Evolutionary conservation across 2,329 filamentous ascomycete species (phyloP), one percentile per base, ranked within the genome.

Genomic region (Phyllosticta paracitricarpa): DNA sequence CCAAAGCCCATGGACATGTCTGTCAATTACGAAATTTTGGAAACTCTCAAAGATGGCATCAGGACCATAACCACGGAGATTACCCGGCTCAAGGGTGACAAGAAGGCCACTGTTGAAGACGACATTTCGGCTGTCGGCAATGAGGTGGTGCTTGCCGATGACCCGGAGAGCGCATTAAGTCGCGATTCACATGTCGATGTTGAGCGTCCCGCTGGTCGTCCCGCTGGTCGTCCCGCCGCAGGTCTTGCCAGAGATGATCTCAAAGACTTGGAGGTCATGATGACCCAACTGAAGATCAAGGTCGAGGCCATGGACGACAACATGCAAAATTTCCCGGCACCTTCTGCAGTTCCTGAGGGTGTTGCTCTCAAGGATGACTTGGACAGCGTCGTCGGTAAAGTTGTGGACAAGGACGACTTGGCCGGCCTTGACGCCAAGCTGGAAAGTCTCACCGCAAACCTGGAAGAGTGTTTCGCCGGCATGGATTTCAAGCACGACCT

Each of bases 21-120:
- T 0, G 86, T 90, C 62, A 93, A 89, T 63, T 89, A 96, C 65
- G 91, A 97, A 73, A 92, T 97, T 58, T 80, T 97, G 0, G 89
- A 96, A 63, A 90, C 89, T 0, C 81, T 97, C 61, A 95, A 89
- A 71, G 82, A 86, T n/a, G 92, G 91, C 0, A 78, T 97, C 8
- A 85, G 88, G 53, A 82, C 82, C 51, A 81, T 97, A 17, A 86
- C 86, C 59, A 81, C 83, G 1, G 92, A 97, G 56, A 89, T 97
- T 65, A 88, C 91, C 61, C 81, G 81, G 22, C 79, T 97, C 51
- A 88, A 89, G n/a, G 84, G 87, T 25, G 76, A 74, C 52, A 70
- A 68, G 9, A 75, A 70, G 63, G 72, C 73, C 51, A 71, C 71
- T 30, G 75, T 76, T 4, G 66, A 67, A n/a, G 82, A 84, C 2